Percentiles rank a stretch among this genome's conserved stretches.
Evolutionary conservation across 805 yeast species (phyloP).

Genomic region (Teunomyces tritomae): DNA sequence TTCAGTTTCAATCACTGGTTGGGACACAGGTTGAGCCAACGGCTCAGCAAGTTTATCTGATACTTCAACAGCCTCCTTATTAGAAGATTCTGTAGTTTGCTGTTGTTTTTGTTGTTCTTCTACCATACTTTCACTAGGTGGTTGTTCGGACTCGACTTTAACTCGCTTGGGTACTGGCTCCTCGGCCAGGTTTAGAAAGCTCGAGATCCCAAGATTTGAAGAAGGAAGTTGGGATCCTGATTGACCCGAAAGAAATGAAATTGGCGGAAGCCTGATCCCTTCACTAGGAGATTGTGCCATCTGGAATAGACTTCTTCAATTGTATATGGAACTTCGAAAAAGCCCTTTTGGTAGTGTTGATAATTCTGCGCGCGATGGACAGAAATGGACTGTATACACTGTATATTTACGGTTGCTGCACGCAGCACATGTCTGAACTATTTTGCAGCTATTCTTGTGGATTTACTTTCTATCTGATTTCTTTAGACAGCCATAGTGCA

Average conservation of each 20-base stretch:
- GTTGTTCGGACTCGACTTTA: neutral
- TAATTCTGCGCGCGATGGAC: constrained; percentile 1
- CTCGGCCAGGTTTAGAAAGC: constrained; percentile 14
- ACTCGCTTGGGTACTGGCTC: neutral
- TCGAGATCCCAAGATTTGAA: constrained; percentile 20
- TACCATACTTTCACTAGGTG: neutral
- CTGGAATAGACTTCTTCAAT: neutral
- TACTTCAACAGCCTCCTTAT: no score
- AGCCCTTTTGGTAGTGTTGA: neutral
- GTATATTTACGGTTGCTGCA: neutral
- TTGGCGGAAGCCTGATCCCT: constrained; percentile 25
- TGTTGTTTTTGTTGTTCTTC: no score
- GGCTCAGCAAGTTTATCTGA: neutral
- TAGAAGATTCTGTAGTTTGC: no score
- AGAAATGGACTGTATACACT: neutral
- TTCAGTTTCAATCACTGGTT: neutral
- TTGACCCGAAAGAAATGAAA: constrained; percentile 26
- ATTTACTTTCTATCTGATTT: neutral
- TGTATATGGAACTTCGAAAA: neutral
- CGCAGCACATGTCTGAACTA: neutral
- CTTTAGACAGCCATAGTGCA: constrained; percentile 55
- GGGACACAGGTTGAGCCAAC: neutral
- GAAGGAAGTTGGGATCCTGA: constrained; percentile 10
- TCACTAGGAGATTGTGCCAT: constrained; percentile 8
- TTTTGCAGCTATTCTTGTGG: neutral